These are phyloP conservation scores for Cryphonectria parasitica DNA, from an alignment of 2,329 filamentous ascomycete species.

Conservation along the genomic window DNA sequence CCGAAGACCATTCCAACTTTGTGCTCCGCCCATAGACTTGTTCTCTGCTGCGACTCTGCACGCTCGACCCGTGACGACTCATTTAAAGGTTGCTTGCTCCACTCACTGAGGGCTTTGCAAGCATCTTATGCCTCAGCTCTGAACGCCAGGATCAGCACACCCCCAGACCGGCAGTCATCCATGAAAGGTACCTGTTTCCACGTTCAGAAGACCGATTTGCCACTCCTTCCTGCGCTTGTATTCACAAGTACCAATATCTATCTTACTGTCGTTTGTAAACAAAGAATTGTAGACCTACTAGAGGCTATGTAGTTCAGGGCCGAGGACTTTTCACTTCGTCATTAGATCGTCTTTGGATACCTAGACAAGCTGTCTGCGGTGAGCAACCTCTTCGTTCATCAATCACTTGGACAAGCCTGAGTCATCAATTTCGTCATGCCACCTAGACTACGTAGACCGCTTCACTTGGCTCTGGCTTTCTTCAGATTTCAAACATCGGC, in stretches of 20 bases:
- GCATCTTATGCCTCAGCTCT: background rate
- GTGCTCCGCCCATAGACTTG: slow-evolving; percentile 8
- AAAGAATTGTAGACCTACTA: background rate
- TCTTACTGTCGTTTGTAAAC: background rate
- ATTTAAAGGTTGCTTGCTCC: background rate
- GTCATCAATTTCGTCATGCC: background rate
- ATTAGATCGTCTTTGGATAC: too few relatives aligned
- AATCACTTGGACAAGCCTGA: background rate
- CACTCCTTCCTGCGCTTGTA: background rate
- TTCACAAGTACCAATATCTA: slow-evolving; percentile 13
- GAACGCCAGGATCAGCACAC: background rate
- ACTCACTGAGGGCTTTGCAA: background rate
- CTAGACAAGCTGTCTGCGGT: background rate
- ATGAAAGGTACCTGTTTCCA: background rate
- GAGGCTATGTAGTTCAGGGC: background rate
- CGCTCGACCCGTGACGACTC: background rate
- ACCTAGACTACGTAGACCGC: slow-evolving; percentile 5
- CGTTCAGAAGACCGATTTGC: background rate
- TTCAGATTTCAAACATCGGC: background rate
- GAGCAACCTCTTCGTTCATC: background rate
- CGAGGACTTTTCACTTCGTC: background rate
- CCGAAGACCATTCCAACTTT: background rate
- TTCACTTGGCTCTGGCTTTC: slow-evolving; percentile 10
- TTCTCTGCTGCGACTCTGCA: background rate
- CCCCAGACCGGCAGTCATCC: background rate